phyloP scores from a whole-genome alignment of 495 filamentous ascomycete species.

The Haplographium delicatum region DNA sequence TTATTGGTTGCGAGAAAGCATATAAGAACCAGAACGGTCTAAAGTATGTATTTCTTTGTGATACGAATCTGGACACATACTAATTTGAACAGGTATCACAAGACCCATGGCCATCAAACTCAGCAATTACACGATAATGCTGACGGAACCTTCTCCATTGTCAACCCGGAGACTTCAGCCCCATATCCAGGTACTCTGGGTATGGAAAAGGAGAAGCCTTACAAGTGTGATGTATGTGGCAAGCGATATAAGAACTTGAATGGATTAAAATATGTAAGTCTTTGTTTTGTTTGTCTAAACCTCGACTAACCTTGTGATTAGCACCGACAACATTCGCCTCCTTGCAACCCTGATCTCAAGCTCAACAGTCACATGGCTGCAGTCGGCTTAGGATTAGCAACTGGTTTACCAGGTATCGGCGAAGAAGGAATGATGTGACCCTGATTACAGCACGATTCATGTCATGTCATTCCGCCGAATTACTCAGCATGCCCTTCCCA shows the following conservation, averaged over 20 bases:
- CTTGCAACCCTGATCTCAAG: constrained; percentile 50
- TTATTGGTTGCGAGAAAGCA: constrained; percentile 98
- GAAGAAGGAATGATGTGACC: constrained; percentile 27
- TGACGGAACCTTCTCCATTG: constrained; percentile 96
- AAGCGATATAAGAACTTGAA: constrained; percentile 99
- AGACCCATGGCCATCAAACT: constrained; percentile 87
- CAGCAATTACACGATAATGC: constrained; percentile 93
- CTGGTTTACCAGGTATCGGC: constrained; percentile 27
- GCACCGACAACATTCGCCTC: constrained; percentile 80
- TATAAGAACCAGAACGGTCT: constrained; percentile 99
- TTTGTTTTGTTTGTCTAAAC: not conserved
- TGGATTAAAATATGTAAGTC: constrained; percentile 75
- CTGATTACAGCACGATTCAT: too few relatives aligned
- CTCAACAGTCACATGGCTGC: constrained; percentile 23
- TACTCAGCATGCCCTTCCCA: not conserved
- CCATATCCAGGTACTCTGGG: constrained; percentile 94
- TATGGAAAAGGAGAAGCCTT: constrained; percentile 99
- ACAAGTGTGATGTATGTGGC: constrained; percentile 91
- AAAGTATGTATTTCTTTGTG: constrained; percentile 54
- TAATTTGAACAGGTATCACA: constrained; percentile 58
- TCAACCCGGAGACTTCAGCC: constrained; percentile 89
- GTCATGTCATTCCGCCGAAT: not conserved
- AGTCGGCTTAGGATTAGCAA: constrained; percentile 21
- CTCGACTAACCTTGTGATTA: constrained; percentile 27
- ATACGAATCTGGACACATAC: constrained; percentile 16